A percentile compares a stretch with the other conserved stretches of the same genome.
These are phyloP conservation scores for Coemansia sp. DNA, from an alignment of 192 early-diverging fungal genomes.

Conservation along the genomic window DNA sequence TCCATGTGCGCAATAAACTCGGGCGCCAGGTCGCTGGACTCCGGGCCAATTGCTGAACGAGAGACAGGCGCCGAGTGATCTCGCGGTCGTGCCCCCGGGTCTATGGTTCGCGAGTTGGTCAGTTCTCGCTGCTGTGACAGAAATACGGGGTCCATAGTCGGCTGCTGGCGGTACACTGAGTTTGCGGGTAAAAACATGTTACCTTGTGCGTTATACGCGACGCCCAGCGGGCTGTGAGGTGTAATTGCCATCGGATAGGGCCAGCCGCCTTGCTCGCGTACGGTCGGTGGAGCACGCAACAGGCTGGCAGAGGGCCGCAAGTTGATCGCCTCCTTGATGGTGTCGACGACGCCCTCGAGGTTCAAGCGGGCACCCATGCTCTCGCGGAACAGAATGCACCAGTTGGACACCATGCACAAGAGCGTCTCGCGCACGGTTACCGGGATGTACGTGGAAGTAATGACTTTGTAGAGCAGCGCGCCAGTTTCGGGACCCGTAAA, in stretches of 20 bases:
- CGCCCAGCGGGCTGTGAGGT: background rate
- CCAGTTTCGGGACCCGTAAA: conserved; percentile 27
- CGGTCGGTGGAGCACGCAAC: conserved; percentile 28
- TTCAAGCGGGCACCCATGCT: conserved; percentile 25
- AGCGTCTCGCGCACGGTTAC: conserved; percentile 43
- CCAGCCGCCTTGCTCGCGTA: conserved; percentile 26
- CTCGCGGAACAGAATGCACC: conserved; percentile 35
- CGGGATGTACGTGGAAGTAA: conserved; percentile 24
- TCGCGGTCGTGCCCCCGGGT: background rate
- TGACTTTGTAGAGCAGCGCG: conserved; percentile 15
- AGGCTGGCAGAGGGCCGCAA: conserved; percentile 20
- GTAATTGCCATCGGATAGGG: conserved; percentile 19
- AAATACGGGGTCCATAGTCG: conserved; percentile 15
- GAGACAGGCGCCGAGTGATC: background rate
- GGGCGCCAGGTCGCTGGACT: conserved; percentile 13
- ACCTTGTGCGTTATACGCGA: conserved; percentile 6
- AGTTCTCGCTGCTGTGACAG: conserved; percentile 35
- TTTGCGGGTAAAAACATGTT: background rate
- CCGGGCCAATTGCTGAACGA: background rate
- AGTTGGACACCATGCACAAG: conserved; percentile 48
- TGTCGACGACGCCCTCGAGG: conserved; percentile 39
- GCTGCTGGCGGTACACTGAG: background rate
- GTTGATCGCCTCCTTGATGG: conserved; percentile 21
- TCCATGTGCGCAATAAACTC: conserved; percentile 44
- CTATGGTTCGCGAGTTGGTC: conserved; percentile 9